Evolutionary conservation across 2,329 filamentous ascomycete species (phyloP).

Genomic region (Ceratocystis albifundus): DNA sequence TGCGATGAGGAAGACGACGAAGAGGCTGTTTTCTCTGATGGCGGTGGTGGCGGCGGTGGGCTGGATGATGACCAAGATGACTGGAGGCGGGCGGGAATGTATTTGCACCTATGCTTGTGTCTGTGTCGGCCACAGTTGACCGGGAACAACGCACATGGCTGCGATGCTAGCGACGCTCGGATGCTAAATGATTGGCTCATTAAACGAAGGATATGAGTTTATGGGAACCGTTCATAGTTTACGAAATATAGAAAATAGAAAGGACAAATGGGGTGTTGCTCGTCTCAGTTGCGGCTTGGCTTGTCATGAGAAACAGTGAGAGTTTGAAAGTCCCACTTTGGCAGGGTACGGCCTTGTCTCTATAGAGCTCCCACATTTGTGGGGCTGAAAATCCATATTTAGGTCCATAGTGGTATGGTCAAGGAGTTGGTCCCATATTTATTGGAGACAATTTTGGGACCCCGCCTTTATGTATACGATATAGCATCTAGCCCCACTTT

Average conservation of each 20-base stretch:
- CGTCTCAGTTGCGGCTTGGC: conserved; percentile 1
- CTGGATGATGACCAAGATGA: not conserved
- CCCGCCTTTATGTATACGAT: not conserved
- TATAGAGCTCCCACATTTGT: not conserved
- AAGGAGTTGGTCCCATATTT: not conserved
- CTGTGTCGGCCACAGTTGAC: not conserved
- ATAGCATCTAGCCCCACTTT: conserved; percentile 1
- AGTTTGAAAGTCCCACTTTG: not conserved
- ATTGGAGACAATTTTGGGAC: not conserved
- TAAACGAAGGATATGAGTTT: not conserved
- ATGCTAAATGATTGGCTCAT: not conserved
- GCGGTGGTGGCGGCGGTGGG: not conserved
- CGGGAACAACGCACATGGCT: not conserved
- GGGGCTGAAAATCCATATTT: not conserved
- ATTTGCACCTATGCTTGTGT: not conserved
- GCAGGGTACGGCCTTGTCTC: not conserved
- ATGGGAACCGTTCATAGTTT: not conserved
- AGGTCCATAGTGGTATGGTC: not conserved
- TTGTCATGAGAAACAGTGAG: not conserved
- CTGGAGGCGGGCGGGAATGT: not conserved
- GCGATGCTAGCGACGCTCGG: not conserved
- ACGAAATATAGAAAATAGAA: not conserved
- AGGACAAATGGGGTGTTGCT: not conserved
- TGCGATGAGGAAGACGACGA: not conserved
- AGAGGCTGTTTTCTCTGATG: not conserved